Conservation (phyloP, 441 rosid genomes). For the Syzygium malaccense region DNA sequence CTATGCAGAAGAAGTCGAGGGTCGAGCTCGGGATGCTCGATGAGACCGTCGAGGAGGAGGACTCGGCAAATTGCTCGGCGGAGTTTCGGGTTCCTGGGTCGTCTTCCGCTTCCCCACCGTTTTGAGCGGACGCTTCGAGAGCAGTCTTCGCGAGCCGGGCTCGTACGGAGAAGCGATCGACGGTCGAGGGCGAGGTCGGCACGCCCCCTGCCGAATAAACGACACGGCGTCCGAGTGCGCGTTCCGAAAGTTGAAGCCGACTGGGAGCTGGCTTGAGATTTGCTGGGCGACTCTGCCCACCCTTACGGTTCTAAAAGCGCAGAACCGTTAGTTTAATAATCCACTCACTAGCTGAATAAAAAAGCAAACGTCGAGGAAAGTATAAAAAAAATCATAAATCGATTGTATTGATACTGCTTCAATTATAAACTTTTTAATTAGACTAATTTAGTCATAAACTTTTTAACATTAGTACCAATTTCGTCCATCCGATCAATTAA, state of each 20-base stretch:
- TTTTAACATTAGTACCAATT: too few species aligned
- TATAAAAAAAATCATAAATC: too few species aligned
- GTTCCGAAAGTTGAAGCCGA: neutral
- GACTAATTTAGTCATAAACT: too few species aligned
- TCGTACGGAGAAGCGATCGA: neutral
- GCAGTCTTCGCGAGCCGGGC: neutral
- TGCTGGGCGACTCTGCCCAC: neutral
- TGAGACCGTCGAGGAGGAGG: neutral
- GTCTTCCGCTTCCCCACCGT: neutral
- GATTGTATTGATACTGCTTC: fast-evolving
- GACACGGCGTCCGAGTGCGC: neutral
- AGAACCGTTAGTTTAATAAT: too few species aligned
- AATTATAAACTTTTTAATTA: too few species aligned
- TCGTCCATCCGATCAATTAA: too few species aligned
- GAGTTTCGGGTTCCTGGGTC: neutral
- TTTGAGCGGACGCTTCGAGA: neutral
- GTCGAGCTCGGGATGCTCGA: neutral
- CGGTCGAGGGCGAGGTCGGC: neutral
- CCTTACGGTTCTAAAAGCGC: neutral
- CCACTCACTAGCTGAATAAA: too few species aligned
- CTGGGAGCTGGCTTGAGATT: neutral
- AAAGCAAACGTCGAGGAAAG: fast-evolving
- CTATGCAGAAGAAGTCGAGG: neutral
- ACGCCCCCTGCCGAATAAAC: neutral
- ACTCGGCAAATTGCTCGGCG: neutral